phyloP scores from a whole-genome alignment of 179 eudicot species.

The Silene vulgaris region DNA sequence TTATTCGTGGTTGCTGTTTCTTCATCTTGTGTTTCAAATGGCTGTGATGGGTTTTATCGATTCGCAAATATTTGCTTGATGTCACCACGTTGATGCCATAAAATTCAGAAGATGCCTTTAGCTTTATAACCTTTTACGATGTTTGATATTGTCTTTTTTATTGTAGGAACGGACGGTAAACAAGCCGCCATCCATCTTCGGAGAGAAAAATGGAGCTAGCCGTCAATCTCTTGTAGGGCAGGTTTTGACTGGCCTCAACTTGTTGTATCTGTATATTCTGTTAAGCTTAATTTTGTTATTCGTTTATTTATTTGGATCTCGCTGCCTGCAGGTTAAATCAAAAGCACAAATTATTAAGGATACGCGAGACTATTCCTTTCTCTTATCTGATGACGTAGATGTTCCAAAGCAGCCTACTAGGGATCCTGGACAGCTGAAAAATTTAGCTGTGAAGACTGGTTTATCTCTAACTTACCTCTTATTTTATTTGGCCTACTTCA shows the following conservation, averaged over 20 bases:
- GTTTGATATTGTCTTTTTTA: neutral
- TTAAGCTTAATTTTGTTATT: neutral
- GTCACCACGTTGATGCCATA: neutral
- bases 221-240: constrained; percentile 18
- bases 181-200: constrained; percentile 29
- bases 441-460: constrained; percentile 42
- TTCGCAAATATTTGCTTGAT: too few species aligned
- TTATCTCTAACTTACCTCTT: constrained; percentile 19
- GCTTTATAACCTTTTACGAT: neutral
- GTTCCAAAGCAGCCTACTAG: constrained; percentile 37
- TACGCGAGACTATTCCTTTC: constrained; percentile 77
- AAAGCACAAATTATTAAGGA: constrained; percentile 58
- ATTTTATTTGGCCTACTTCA: neutral
- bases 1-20: too few species aligned
- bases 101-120: neutral
- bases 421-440: constrained; percentile 34
- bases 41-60: too few species aligned
- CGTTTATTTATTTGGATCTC: neutral
- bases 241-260: constrained; percentile 18
- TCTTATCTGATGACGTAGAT: constrained; percentile 64
- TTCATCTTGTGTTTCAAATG: too few species aligned
- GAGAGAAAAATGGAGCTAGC: constrained; percentile 36
- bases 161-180: constrained; percentile 42
- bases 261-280: neutral
- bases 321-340: constrained; percentile 39